These are phyloP conservation scores for Fusarium poae DNA, from an alignment of 2,329 filamentous ascomycete genomes.

Conservation along the genomic window DNA sequence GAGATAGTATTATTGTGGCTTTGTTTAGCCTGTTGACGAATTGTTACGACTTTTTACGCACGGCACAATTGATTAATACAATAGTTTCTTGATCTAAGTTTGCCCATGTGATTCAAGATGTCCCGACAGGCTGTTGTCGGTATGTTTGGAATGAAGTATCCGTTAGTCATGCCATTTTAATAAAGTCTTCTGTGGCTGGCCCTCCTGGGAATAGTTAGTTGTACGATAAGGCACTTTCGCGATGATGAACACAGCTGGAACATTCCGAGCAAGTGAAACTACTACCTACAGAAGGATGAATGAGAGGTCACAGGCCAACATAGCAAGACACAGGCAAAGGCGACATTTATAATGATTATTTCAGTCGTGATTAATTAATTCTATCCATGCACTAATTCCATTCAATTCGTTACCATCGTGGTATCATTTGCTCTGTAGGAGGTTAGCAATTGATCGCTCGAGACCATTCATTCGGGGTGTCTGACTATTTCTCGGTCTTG, in stretches of 20 bases:
- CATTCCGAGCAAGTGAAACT: no score
- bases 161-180: not conserved
- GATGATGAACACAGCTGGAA: not conserved
- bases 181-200: no score
- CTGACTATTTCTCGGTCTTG: slow-evolving; percentile 57
- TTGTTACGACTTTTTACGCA: slow-evolving; percentile 44
- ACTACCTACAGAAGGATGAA: not conserved
- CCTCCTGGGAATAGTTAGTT: no score
- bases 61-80: slow-evolving; percentile 36
- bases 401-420: slow-evolving; percentile 21
- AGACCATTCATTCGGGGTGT: rapidly evolving
- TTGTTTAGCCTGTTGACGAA: slow-evolving; percentile 38
- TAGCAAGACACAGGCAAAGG: no score
- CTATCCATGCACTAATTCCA: slow-evolving; percentile 18
- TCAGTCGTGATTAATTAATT: slow-evolving; percentile 31
- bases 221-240: not conserved
- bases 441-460: not conserved
- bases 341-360: not conserved
- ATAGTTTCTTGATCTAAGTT: not conserved
- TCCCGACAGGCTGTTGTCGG: rapidly evolving
- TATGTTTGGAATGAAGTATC: no score
- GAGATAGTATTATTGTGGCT: slow-evolving; percentile 16
- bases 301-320: not conserved
- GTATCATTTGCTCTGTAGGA: slow-evolving; percentile 1
- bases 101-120: not conserved